Evolutionary conservation across 2,329 filamentous ascomycete genomes (phyloP).

Genomic region (Pseudogymnoascus verrucosus): DNA sequence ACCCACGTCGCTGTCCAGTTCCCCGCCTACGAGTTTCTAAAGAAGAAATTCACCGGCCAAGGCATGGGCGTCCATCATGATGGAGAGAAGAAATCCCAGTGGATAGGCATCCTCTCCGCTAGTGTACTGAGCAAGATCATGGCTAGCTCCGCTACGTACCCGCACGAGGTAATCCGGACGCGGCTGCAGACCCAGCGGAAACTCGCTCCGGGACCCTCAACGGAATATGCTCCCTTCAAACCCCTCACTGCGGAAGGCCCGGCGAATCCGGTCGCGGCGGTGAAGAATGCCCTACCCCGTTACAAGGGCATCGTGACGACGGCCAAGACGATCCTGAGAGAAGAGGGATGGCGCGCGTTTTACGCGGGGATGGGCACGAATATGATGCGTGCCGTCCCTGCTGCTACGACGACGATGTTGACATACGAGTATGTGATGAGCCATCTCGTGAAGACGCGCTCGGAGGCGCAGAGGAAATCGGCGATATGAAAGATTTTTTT

Average conservation of each 20-base stretch:
- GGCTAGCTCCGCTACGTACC: constrained; percentile 91
- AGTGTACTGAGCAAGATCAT: constrained; percentile 92
- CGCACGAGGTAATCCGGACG: constrained; percentile 92
- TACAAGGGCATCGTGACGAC: constrained; percentile 79
- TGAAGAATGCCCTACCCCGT: constrained; percentile 29
- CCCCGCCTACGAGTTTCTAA: constrained; percentile 89
- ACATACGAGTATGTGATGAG: constrained; percentile 73
- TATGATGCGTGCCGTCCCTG: constrained; percentile 90
- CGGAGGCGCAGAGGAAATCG: neutral
- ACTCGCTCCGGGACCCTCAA: constrained; percentile 39
- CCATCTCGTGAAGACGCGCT: constrained; percentile 14
- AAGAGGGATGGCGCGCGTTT: constrained; percentile 94
- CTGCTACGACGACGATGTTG: constrained; percentile 94
- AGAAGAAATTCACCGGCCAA: constrained; percentile 80
- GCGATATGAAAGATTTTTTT: neutral
- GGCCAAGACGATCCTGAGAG: constrained; percentile 72
- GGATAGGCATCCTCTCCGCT: constrained; percentile 75
- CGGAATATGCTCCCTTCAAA: constrained; percentile 43
- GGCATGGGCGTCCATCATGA: constrained; percentile 65
- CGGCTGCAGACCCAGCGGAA: constrained; percentile 88
- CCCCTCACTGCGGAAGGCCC: constrained; percentile 13
- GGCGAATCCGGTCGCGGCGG: constrained; percentile 23
- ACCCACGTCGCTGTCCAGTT: constrained; percentile 97
- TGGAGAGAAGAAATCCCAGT: constrained; percentile 58
- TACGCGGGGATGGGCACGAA: constrained; percentile 97